phyloP scores from a whole-genome alignment of 2,329 filamentous ascomycete genomes.

The Aspergillus arachidicola region DNA sequence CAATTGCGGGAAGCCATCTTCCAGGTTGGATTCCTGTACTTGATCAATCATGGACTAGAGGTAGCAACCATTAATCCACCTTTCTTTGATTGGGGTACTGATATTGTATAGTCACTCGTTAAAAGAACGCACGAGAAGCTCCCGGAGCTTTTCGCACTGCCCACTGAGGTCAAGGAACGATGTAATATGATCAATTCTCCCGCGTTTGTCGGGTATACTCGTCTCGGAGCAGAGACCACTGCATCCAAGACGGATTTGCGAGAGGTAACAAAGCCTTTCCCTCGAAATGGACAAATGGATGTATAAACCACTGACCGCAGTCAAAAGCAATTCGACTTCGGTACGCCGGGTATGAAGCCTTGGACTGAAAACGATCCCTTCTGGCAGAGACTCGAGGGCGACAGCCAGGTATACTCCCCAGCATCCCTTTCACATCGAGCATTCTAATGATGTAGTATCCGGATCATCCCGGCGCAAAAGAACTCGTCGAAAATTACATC shows the following conservation, averaged over 20 bases:
- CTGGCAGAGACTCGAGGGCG: conserved; percentile 41
- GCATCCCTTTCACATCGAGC: too few relatives aligned
- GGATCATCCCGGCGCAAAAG: conserved; percentile 23
- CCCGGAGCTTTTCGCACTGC: conserved; percentile 29
- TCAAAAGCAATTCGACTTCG: conserved; percentile 49
- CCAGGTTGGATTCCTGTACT: conserved; percentile 38
- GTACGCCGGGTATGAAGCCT: conserved; percentile 31
- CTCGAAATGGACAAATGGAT: neutral
- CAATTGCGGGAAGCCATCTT: conserved; percentile 38
- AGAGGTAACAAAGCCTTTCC: conserved; percentile 25
- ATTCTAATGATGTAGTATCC: conserved; percentile 27
- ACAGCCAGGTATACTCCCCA: conserved; percentile 27
- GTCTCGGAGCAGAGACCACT: conserved; percentile 38
- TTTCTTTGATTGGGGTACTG: neutral
- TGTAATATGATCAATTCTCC: conserved; percentile 39
- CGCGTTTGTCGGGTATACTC: conserved; percentile 37
- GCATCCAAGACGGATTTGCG: conserved; percentile 33
- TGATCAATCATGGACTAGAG: conserved; percentile 39
- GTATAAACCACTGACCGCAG: neutral
- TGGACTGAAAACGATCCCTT: conserved; percentile 47
- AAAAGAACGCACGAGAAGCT: conserved; percentile 24
- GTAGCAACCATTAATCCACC: conserved; percentile 12
- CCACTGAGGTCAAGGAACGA: conserved; percentile 28
- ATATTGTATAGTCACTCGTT: conserved; percentile 23
- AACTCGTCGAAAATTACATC: conserved; percentile 54